Base-by-base conservation (phyloP, 306 rosid genomes). In the Ammopiptanthus mongolicus region DNA sequence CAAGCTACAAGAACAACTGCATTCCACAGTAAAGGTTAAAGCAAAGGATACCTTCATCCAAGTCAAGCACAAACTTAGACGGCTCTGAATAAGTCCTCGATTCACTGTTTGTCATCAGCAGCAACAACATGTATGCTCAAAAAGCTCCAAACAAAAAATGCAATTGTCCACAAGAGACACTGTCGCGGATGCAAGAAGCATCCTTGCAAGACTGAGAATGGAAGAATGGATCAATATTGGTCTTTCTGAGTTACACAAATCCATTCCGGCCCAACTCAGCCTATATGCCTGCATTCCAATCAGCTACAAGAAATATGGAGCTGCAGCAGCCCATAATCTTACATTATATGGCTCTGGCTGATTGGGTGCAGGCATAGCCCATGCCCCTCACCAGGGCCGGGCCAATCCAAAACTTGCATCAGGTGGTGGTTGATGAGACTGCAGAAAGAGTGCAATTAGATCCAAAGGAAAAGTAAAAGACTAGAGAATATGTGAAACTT, bases 321-420 rank as follows among this genome's bases (percentile, higher is more conserved):
- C 81, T 55, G 75, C 42, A 33, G 48, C 48, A 79, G 82, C 86
- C 80, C 80, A 50, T 41, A 69, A 34, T 73, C 83, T 58, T 36
- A 75, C 68, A 75, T 61, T 72, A 69, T 69, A 39, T n/a, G 67
- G 75, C 78, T 74, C 80, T 22, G 69, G 90, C 87, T 87, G 91
- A 89, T 80, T 70, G 87, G 84, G 86, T 83, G 93, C 97, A 91
- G 98, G 97, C 98, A 90, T 83, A 88, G 97, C 88, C 97, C 92
- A 82, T 31, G 98, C 98, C 98, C 98, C 97, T 94, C n/a, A 94
- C 17, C 97, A 96, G 98, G 98, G 98, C 98, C 97, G 98, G 89
- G 98, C 98, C 86, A 91, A 87, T 84, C 97, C 98, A 91, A 91
- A 91, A 87, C 83, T 87, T 66, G 91, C 89, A 86, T 90, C 98